Evolutionary conservation across 2,329 filamentous ascomycete species (phyloP).

Genomic region (Magnaporthales sp.): DNA sequence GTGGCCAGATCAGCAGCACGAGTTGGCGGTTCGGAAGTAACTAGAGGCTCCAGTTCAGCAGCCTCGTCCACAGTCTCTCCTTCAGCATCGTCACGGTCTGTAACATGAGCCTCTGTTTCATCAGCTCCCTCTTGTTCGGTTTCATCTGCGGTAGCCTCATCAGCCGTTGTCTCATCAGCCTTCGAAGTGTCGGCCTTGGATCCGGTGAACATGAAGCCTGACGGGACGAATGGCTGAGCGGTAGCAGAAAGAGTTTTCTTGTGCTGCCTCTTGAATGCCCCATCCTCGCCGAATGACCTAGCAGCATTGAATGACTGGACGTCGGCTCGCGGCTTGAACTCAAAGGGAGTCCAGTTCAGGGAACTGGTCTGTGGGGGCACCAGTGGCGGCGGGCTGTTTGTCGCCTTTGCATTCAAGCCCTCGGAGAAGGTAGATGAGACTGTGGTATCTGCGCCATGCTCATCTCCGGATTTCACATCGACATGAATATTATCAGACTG

Average conservation of each 20-base stretch:
- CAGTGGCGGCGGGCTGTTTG: constrained; percentile 39
- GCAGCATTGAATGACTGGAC: constrained; percentile 43
- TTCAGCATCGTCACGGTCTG: background rate
- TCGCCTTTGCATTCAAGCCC: constrained; percentile 44
- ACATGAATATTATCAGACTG: constrained; percentile 21
- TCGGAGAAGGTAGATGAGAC: constrained; percentile 46
- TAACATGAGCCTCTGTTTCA: background rate
- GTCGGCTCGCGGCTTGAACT: constrained; percentile 43
- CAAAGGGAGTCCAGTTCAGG: constrained; percentile 51
- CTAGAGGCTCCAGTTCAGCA: background rate
- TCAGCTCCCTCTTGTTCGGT: constrained; percentile 6
- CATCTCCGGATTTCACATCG: constrained; percentile 22
- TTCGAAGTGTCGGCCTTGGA: constrained; percentile 13
- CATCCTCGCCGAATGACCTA: constrained; percentile 36
- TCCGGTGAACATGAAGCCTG: constrained; percentile 21
- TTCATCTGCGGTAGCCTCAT: constrained; percentile 11
- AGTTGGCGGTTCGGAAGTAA: background rate
- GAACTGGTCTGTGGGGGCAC: constrained; percentile 39
- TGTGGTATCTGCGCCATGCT: constrained; percentile 38
- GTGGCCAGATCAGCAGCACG: background rate
- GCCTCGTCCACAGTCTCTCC: constrained; percentile 4
- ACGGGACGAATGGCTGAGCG: constrained; percentile 58
- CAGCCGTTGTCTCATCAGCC: constrained; percentile 12
- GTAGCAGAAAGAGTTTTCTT: constrained; percentile 59
- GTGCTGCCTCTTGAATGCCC: constrained; percentile 31